A percentile compares a stretch with the other conserved stretches of the same genome.
Evolutionary conservation across 2,329 filamentous ascomycete species (phyloP).

Genomic region (Venturia aucupariae): DNA sequence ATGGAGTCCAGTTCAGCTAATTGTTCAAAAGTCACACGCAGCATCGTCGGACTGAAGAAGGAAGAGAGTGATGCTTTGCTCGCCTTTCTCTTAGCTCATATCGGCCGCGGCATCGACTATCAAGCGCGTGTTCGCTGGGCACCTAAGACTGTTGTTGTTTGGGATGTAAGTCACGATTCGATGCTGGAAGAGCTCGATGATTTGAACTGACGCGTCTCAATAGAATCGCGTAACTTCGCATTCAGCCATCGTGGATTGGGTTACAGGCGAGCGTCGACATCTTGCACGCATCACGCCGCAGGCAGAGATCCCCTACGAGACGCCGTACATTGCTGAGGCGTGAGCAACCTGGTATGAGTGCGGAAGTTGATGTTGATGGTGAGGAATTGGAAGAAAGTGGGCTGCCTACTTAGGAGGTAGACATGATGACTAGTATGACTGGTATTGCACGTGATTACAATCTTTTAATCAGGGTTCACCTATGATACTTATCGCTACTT

Average conservation of each 20-base stretch:
- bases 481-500: too few species aligned
- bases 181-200: not conserved
- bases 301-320: slow-evolving; percentile 69
- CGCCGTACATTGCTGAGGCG: slow-evolving; percentile 20
- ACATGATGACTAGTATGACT: too few species aligned
- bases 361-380: not conserved
- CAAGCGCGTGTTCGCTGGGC: slow-evolving; percentile 71
- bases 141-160: slow-evolving; percentile 70
- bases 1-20: slow-evolving; percentile 13
- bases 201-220: slow-evolving; percentile 18
- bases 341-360: not conserved
- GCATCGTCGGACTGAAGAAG: slow-evolving; percentile 75
- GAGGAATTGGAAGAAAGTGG: not conserved
- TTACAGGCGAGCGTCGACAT: slow-evolving; percentile 66
- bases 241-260: slow-evolving; percentile 74
- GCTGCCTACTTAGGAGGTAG: too few species aligned
- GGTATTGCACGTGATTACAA: too few species aligned
- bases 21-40: slow-evolving; percentile 54
- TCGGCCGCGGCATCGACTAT: slow-evolving; percentile 63
- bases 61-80: slow-evolving; percentile 72
- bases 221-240: slow-evolving; percentile 66
- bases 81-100: slow-evolving; percentile 69
- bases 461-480: too few species aligned
- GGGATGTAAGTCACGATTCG: slow-evolving; percentile 47
- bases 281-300: slow-evolving; percentile 75